Evolutionary conservation across 1,139 yeast genomes (phyloP), one percentile per base, ranked within the genome.

Genomic region (Kodamaea fungicola): DNA sequence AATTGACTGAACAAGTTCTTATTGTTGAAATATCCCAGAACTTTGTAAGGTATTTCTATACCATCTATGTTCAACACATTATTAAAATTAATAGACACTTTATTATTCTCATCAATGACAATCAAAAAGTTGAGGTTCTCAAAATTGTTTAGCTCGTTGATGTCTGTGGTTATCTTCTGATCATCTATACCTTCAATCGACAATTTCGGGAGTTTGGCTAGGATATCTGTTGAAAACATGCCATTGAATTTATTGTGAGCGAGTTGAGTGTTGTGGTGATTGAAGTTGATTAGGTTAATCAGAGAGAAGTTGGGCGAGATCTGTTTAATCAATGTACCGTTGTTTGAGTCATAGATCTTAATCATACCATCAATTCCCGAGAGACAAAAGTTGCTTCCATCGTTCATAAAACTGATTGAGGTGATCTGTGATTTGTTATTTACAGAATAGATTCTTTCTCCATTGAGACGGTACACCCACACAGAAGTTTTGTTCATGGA

Each of bases 381-480:
- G 10, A 76, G 57, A 22, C 74, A 75, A 41, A 78, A 64, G 39
- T 54, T 62, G 28, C 58, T 56, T 2, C 76, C 76, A 42, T 60
- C 58, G 6, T 57, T 57, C 37, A 59, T 56, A 58, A 71, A 69
- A 22, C 59, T 45, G 6, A 75, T 57, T 8, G 59, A 52, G 5
- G 59, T 53, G 10, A 70, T 68, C 3, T 52, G 47, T 22, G 72
- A 49, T 40, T 61, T 59, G 45, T 63, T 61, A 51, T 62, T 71
- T 33, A 71, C 59, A 28, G 74, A 63, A 64, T 78, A 78, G 5
- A 78, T 76, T 35, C 77, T 52, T 43, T 75, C 78, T 0, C 83
- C 84, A 43, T 74, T 75, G 33, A 73, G 57, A 32, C 85, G 61
- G 42, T 71, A 76, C 10, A 78, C 72, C 70, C 76, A 67, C 13